These are phyloP conservation scores for Beauveria medogensis DNA, from an alignment of 2,329 filamentous ascomycete species.

Conservation along the genomic window DNA sequence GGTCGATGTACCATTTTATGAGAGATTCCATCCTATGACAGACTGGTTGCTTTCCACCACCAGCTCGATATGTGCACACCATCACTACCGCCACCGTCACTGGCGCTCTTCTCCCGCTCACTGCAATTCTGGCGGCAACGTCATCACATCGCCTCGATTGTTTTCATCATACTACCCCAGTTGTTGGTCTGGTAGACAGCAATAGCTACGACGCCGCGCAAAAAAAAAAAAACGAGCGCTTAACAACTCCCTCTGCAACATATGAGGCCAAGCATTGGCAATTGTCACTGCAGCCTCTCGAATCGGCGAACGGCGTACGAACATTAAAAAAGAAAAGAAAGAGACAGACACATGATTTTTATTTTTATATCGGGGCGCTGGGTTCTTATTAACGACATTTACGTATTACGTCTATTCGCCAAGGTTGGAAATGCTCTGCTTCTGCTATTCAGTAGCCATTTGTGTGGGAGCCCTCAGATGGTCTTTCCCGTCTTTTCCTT, in stretches of 20 bases:
- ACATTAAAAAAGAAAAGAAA: conserved; percentile 25
- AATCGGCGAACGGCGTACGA: conserved; percentile 32
- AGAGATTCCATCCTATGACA: conserved; percentile 13
- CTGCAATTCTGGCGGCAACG: not conserved
- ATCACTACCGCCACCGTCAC: not conserved
- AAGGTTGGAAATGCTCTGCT: conserved; percentile 5
- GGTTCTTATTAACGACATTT: conserved; percentile 29
- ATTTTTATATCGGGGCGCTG: conserved; percentile 27
- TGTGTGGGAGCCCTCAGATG: not conserved
- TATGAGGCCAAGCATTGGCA: conserved; percentile 18
- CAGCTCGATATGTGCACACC: not conserved
- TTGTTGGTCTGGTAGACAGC: not conserved
- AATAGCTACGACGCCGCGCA: not conserved
- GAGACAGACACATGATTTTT: conserved; percentile 12
- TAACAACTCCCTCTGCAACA: conserved; percentile 9
- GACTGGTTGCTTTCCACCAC: not conserved
- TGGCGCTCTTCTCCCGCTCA: not conserved
- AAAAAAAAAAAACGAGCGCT: not conserved
- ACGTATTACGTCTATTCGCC: conserved; percentile 16
- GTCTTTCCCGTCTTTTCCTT: conserved; percentile 5
- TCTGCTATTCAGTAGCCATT: conserved; percentile 2
- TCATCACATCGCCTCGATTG: not conserved
- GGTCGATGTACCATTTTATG: conserved; percentile 33
- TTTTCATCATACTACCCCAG: not conserved
- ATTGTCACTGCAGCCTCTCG: conserved; percentile 22